Base-by-base conservation (phyloP, 2,329 filamentous ascomycete genomes). In the Talaromyces sp. region DNA sequence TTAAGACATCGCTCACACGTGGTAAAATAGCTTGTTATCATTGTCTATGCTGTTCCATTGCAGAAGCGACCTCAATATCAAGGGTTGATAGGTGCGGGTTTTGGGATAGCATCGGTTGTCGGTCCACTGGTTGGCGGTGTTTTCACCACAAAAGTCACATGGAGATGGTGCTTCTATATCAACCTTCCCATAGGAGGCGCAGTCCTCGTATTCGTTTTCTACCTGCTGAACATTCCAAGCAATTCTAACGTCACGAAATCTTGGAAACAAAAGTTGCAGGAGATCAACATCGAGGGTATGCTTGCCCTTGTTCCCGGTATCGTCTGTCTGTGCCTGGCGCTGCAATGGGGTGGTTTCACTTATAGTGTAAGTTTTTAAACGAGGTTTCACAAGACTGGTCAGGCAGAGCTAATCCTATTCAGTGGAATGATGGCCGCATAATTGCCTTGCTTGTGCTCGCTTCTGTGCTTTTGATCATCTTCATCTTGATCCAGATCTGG, bases 141-240 rank as follows among this genome's bases (percentile, higher is more conserved):
- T 1, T 86, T 89, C 68, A 87, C 87, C 0, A 79, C 88, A 53
- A 81, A 80, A 22, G 84, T 86, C 10, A 81, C 78, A 25, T 88
- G 86, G 86, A 74, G 86, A 58, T 88, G 85, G 86, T 87, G 81
- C 66, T 85, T 85, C 72, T 85, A 85, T 69, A 82, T 89, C 70
- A 89, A 89, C 70, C 76, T 65, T 4, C 63, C 56, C 13, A 2
- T 78, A 15, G 76, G 75, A 17, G 75, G 69, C 4, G 67, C 73
- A 5, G 73, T 75, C 0, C 71, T 74, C 43, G 27, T 76, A 7
- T 70, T 77, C 49, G 71, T 80, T 29, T 40, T 76, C 11, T 69
- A 71, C 58, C 71, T 78, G 56, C 75, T 78, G 60, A 69, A 73
- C 51, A 64, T 64, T 0, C 51, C 58, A 11, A 40, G 5, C 10